Base-by-base conservation (phyloP, 306 rosid genomes). In the Dryas alaskensis region DNA sequence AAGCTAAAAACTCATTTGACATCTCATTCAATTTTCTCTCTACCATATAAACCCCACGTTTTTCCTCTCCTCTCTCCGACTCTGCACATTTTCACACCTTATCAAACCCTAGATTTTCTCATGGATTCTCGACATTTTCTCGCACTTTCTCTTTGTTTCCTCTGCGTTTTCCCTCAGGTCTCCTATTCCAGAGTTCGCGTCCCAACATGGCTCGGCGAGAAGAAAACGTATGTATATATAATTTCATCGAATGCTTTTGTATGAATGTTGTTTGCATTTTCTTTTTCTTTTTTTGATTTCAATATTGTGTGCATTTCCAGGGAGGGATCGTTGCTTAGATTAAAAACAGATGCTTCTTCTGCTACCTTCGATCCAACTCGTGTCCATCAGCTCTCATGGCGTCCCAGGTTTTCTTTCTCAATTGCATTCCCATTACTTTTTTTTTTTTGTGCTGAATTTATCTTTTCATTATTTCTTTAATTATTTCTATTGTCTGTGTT, bases 381-480 rank as follows among this genome's bases (percentile, higher is more conserved):
- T 48, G 97, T 88, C 27, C 84, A 81, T 81, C 97, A 90, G 79
- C 99, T 95, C 72, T 87, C 97, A 4, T 95, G 99, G 99, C 19
- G 8, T 58, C 99, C 99, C 10, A 95, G 99, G 99, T 91, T 59
- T 43, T 67, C n/a, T 73, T 58, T 57, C 78, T 76, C 27, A 43
- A 14, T 52, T 63, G 46, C 55, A 67, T 52, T 25, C 60, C 70
- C 8, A 5, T 57, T 12, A 1, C 40, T 54, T 39, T 72, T 46
- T 45, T 19, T 19, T 22, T 22, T 22, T 22, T 22, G 0, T 19
- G 10, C 14, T 10, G 16, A 44, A 49, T 66, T 47, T 25, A 7
- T 39, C n/a, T 27, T 42, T 7, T 75, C 4, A 51, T 5, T n/a
- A 16, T 5, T 58, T 69, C 40, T 73, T 67, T 43, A 16, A 66